Percentiles rank a stretch among this genome's conserved stretches.
phyloP scores from a whole-genome alignment of 2,329 filamentous ascomycete genomes.

The Magnaporthiopsis incrustans region DNA sequence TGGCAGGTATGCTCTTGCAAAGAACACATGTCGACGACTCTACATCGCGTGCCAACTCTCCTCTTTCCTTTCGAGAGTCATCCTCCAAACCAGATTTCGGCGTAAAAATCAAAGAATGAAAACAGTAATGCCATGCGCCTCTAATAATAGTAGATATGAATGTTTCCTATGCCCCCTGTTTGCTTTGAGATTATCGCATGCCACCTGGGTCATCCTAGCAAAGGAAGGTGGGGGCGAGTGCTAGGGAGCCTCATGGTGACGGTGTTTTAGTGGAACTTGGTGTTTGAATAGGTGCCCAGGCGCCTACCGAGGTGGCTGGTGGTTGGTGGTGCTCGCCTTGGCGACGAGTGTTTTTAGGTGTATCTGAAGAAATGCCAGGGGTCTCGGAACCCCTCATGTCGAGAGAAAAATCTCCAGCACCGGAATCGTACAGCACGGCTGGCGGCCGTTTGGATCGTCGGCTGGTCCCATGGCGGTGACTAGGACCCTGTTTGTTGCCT shows the following conservation, averaged over 20 bases:
- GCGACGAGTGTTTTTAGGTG: background rate
- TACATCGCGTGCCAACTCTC: background rate
- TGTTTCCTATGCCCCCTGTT: background rate
- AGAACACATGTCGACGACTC: background rate
- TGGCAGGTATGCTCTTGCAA: background rate
- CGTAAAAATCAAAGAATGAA: background rate
- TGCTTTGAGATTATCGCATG: background rate
- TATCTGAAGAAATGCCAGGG: background rate
- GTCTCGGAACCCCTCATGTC: background rate
- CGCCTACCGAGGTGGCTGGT: conserved; percentile 1
- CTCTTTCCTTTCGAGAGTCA: background rate
- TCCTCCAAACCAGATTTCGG: background rate
- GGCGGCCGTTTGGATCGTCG: background rate
- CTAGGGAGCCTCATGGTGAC: background rate
- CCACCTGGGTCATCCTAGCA: background rate
- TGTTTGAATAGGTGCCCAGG: background rate
- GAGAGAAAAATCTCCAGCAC: background rate
- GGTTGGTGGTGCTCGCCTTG: background rate
- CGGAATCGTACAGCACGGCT: background rate
- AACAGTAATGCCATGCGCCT: background rate
- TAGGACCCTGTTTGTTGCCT: background rate
- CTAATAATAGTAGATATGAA: background rate
- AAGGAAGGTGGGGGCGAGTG: background rate
- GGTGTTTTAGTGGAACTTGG: background rate
- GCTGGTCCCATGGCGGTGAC: background rate